Evolutionary conservation across 108 stramenopile genomes (phyloP).

Genomic region (Bacterosira constricta): DNA sequence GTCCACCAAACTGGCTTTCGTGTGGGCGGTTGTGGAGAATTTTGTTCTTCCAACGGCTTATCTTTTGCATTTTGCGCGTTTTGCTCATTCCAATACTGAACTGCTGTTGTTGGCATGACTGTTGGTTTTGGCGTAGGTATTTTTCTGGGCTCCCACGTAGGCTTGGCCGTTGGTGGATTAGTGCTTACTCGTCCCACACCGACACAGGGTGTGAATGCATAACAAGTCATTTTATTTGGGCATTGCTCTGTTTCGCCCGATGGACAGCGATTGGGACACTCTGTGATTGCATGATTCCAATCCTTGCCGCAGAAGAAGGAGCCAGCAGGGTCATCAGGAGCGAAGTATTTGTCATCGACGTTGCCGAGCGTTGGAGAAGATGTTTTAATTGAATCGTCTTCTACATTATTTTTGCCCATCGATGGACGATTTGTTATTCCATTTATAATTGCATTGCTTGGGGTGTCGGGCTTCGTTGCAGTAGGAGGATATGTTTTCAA

Average conservation of each 20-base stretch:
- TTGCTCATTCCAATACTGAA: conserved; percentile 19
- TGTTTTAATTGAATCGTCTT: no score
- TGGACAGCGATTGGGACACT: conserved; percentile 42
- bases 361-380: neutral
- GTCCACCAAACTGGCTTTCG: conserved; percentile 2
- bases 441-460: no score
- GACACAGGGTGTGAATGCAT: conserved; percentile 42
- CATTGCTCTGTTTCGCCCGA: conserved; percentile 36
- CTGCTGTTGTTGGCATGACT: conserved; percentile 16
- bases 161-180: conserved; percentile 26
- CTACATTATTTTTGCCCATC: no score
- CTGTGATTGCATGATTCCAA: conserved; percentile 50
- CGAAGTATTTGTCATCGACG: conserved; percentile 10
- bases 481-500: neutral
- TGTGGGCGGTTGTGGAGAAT: neutral
- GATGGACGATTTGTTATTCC: no score
- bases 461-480: neutral
- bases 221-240: conserved; percentile 34
- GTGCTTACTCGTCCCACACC: conserved; percentile 11
- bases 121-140: conserved; percentile 15
- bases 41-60: neutral
- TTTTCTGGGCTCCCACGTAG: conserved; percentile 48
- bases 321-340: conserved; percentile 14
- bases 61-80: conserved; percentile 2
- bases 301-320: conserved; percentile 34